Conservation (phyloP, 768 basidiomycete species). For the Trametes coccinea region DNA sequence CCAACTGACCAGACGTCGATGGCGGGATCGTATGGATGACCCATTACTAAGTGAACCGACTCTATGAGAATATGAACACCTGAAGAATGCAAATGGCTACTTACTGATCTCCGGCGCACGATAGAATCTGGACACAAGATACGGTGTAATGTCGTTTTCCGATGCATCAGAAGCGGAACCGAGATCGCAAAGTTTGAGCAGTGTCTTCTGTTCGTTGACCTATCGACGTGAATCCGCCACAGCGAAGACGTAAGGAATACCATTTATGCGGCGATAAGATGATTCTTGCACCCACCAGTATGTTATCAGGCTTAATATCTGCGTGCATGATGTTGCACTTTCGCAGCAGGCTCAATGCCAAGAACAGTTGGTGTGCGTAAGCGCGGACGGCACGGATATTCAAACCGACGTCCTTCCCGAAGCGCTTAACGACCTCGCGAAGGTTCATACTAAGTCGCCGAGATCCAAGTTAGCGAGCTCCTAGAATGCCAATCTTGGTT, state of each 20-base stretch:
- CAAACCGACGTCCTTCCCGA: conserved; percentile 96
- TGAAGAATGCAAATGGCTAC: conserved; percentile 30
- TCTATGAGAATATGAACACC: conserved; percentile 15
- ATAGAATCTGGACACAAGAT: conserved; percentile 96
- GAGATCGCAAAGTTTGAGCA: conserved; percentile 92
- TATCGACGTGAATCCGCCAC: conserved; percentile 32
- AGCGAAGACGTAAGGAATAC: background rate
- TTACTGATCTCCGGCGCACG: conserved; percentile 98
- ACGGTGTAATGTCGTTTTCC: conserved; percentile 97
- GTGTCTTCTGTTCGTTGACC: conserved; percentile 94
- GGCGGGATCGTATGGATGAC: conserved; percentile 90
- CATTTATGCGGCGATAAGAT: background rate
- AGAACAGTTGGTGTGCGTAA: conserved; percentile 96
- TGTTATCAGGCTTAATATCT: conserved; percentile 98
- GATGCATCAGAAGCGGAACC: conserved; percentile 95
- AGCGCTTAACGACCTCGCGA: conserved; percentile 95
- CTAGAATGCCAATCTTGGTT: background rate
- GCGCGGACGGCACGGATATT: conserved; percentile 97
- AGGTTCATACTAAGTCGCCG: conserved; percentile 81
- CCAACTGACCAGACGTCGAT: conserved; percentile 97
- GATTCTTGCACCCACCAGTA: conserved; percentile 60
- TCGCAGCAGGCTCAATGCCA: conserved; percentile 78
- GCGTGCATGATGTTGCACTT: conserved; percentile 97
- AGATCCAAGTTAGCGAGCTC: conserved; percentile 7
- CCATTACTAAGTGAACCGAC: conserved; percentile 63